phyloP scores from a whole-genome alignment of 2,329 filamentous ascomycete species.

The Apiospora malaysiana region DNA sequence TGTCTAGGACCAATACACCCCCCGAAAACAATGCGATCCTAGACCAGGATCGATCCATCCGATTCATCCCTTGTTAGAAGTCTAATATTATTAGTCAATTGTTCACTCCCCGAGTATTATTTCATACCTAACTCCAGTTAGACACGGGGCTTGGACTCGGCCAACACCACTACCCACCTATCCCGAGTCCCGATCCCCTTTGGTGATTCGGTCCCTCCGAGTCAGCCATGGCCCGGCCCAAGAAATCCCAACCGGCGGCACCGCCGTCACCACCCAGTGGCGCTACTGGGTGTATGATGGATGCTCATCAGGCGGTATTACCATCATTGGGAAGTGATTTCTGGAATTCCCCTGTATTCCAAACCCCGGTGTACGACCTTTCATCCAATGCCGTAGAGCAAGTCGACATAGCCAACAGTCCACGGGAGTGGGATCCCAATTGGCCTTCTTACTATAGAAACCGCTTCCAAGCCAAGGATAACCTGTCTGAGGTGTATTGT shows the following conservation, averaged over 20 bases:
- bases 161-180: not conserved
- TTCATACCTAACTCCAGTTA: not conserved
- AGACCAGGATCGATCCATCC: not conserved
- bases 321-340: not conserved
- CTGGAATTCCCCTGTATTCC: not conserved
- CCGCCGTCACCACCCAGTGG: not conserved
- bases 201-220: not conserved
- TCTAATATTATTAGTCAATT: not conserved
- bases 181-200: not conserved
- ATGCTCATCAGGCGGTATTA: not conserved
- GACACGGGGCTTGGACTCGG: not conserved
- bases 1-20: not conserved
- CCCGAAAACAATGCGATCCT: not conserved
- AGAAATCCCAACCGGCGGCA: not conserved
- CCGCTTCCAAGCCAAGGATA: not conserved
- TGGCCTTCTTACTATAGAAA: not conserved
- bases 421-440: not conserved
- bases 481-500: not conserved
- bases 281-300: not conserved
- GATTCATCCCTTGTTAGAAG: not conserved
- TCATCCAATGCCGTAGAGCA: not conserved
- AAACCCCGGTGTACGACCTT: not conserved
- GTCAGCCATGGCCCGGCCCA: not conserved
- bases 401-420: slow-evolving; percentile 3
- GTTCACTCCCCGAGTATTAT: not conserved